Conservation (phyloP, 208 protist species). For the Leptomonas pyrrhocoris region DNA sequence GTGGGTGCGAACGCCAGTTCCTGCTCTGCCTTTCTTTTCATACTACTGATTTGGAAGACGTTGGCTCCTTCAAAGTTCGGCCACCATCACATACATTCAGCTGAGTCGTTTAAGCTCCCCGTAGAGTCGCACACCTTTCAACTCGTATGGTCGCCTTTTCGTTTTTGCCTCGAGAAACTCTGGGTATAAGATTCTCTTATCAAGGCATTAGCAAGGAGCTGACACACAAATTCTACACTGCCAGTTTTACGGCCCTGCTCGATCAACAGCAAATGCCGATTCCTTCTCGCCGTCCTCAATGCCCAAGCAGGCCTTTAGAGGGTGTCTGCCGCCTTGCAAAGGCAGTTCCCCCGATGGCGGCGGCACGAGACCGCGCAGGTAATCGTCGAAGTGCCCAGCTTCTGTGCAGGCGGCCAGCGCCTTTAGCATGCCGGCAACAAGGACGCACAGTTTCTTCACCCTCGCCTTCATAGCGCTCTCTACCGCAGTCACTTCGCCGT, state of each 20-base stretch:
- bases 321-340: background rate
- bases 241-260: slow-evolving; percentile 1
- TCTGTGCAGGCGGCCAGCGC: slow-evolving; percentile 12
- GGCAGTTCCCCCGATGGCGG: slow-evolving; percentile 6
- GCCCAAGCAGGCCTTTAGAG: slow-evolving; percentile 20
- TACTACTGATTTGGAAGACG: too few relatives aligned
- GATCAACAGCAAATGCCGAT: slow-evolving; percentile 4
- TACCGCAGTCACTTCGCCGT: slow-evolving; percentile 15
- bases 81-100: too few relatives aligned
- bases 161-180: too few relatives aligned
- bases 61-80: too few relatives aligned
- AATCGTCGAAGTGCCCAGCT: slow-evolving; percentile 16
- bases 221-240: background rate
- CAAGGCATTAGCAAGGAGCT: background rate
- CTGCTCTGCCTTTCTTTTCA: too few relatives aligned
- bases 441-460: slow-evolving; percentile 22
- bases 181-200: too few relatives aligned
- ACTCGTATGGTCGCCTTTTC: too few relatives aligned
- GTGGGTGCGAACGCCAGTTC: too few relatives aligned
- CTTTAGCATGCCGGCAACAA: slow-evolving; percentile 10
- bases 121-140: too few relatives aligned
- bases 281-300: slow-evolving; percentile 8
- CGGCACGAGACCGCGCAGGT: slow-evolving; percentile 11
- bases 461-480: slow-evolving; percentile 10
- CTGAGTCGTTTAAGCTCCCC: too few relatives aligned